Conservation (phyloP, 805 yeast genomes). For the Teunomyces lycoperdinae region DNA sequence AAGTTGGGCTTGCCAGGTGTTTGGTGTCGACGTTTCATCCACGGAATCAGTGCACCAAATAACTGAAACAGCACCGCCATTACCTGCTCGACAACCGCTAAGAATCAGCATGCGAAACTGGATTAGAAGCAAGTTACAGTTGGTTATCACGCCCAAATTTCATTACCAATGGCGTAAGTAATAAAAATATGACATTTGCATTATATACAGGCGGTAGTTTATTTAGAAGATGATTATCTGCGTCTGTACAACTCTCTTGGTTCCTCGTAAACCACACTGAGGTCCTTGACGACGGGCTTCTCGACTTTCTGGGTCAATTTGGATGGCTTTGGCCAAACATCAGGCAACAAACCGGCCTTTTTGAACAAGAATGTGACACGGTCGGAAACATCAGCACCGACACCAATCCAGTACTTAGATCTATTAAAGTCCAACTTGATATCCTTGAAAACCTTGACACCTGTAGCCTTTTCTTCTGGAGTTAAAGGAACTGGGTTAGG, state of each 20-base stretch:
- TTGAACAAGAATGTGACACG: slow-evolving; percentile 73
- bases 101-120: not conserved
- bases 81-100: not conserved
- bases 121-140: not conserved
- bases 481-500: slow-evolving; percentile 74
- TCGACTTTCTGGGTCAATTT: slow-evolving; percentile 32
- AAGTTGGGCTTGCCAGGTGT: not conserved
- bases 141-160: not conserved
- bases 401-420: slow-evolving; percentile 95
- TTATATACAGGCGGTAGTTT: slow-evolving; percentile 2
- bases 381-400: slow-evolving; percentile 92
- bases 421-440: slow-evolving; percentile 82
- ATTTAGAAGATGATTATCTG: slow-evolving; percentile 17
- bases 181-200: not conserved
- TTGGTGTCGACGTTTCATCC: not conserved
- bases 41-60: not conserved
- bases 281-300: slow-evolving; percentile 27
- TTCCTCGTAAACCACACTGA: slow-evolving; percentile 29
- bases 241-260: slow-evolving; percentile 31
- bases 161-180: not conserved
- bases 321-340: slow-evolving; percentile 55
- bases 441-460: slow-evolving; percentile 67
- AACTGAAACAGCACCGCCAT: not conserved
- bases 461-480: slow-evolving; percentile 55
- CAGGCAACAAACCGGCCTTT: slow-evolving; percentile 69